Percentiles rank a stretch among this genome's conserved stretches.
phyloP scores from a whole-genome alignment of 768 basidiomycete genomes.

The Solioccasus polychromus region DNA sequence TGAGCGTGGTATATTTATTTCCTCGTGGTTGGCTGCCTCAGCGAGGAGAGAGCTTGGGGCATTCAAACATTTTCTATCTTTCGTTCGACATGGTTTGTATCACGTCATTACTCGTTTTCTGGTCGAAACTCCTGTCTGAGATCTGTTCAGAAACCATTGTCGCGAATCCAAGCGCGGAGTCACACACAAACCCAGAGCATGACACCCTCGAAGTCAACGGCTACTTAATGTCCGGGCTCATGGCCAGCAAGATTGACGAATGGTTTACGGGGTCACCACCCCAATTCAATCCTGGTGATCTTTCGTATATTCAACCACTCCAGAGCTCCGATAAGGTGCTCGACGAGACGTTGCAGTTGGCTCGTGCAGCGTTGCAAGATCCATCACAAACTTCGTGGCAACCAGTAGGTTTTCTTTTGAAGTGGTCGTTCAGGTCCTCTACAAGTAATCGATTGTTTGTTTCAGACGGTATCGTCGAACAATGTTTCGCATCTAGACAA shows the following conservation, averaged over 20 bases:
- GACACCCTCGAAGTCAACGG: conserved; percentile 80
- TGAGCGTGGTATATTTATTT: conserved; percentile 56
- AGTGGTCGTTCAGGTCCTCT: conserved; percentile 23
- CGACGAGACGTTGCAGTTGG: conserved; percentile 44
- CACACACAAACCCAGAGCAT: conserved; percentile 47
- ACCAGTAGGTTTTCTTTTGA: conserved; percentile 42
- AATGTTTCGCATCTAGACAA: conserved; percentile 59
- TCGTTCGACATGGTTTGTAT: conserved; percentile 68
- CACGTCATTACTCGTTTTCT: conserved; percentile 6
- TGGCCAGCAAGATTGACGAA: conserved; percentile 65
- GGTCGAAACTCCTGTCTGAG: conserved; percentile 15
- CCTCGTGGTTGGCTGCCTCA: conserved; percentile 65
- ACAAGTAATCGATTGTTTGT: conserved; percentile 30
- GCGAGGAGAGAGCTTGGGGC: conserved; percentile 66
- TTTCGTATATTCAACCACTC: conserved; percentile 23
- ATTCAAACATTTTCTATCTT: conserved; percentile 77
- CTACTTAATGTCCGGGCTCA: conserved; percentile 71
- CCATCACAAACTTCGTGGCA: conserved; percentile 48
- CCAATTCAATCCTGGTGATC: conserved; percentile 33
- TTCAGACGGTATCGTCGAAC: conserved; percentile 45
- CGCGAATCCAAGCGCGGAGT: conserved; percentile 52
- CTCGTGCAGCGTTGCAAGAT: conserved; percentile 47
- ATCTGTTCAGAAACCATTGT: conserved; percentile 43
- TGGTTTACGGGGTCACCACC: conserved; percentile 69
- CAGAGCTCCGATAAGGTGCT: conserved; percentile 22